Percentiles rank a stretch among this genome's conserved stretches.
Evolutionary conservation across 257 asterid species (phyloP).

Genomic region (Jacaranda copaia): DNA sequence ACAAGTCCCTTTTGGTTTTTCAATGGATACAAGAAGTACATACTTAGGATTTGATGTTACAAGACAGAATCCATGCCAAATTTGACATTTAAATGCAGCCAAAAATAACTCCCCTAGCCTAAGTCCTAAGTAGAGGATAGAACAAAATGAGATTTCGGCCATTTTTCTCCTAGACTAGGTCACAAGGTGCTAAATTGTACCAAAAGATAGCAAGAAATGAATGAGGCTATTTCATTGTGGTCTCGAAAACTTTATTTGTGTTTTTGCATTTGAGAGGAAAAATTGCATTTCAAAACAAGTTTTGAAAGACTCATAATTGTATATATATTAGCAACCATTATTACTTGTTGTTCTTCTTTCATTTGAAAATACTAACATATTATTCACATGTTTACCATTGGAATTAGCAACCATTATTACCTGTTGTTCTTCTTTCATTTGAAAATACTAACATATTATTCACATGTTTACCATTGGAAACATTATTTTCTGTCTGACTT

Average conservation of each 20-base stretch:
- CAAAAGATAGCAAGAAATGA: not conserved
- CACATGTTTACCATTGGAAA: too few species aligned
- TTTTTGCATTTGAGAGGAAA: not conserved
- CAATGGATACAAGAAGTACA: conserved; percentile 9
- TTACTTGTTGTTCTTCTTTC: too few species aligned
- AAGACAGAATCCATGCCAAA: not conserved
- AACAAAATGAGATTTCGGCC: conserved; percentile 7
- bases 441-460: too few species aligned
- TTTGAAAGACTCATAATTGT: conserved; percentile 6
- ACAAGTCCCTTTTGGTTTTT: conserved; percentile 2
- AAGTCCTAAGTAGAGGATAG: not conserved
- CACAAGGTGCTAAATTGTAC: not conserved
- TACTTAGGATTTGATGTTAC: conserved; percentile 20
- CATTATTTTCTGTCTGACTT: too few species aligned
- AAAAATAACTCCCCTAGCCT: not conserved
- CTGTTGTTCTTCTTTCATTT: too few species aligned
- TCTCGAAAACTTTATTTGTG: not conserved
- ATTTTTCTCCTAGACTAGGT: not conserved
- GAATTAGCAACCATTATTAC: too few species aligned
- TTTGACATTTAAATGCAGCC: not conserved
- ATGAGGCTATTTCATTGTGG: not conserved
- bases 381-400: too few species aligned
- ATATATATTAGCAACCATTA: too few species aligned
- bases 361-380: too few species aligned
- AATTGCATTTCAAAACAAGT: not conserved